Percentiles rank a stretch among this genome's conserved stretches.
Conservation (phyloP, 768 basidiomycete species). For the Pisolithus orientalis region DNA sequence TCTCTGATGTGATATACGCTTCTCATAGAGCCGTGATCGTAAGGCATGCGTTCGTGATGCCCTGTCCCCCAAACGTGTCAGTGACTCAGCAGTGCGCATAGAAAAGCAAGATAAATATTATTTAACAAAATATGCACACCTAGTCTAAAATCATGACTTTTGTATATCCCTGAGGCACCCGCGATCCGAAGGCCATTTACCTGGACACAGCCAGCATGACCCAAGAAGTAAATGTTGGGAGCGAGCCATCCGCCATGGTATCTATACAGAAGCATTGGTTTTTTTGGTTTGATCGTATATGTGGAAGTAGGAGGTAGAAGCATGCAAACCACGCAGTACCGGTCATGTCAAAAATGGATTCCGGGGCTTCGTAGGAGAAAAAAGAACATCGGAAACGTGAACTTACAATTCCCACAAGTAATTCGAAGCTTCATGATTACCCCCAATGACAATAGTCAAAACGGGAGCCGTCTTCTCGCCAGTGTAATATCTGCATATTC, state of each 20-base stretch:
- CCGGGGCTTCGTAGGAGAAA: too few species aligned
- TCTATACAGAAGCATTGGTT: constrained; percentile 32
- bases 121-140: constrained; percentile 35
- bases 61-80: constrained; percentile 35
- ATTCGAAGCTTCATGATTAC: constrained; percentile 96
- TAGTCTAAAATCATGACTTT: constrained; percentile 60
- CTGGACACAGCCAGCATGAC: constrained; percentile 81
- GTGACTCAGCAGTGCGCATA: not conserved
- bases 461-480: constrained; percentile 78
- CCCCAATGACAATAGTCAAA: constrained; percentile 91
- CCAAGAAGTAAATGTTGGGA: constrained; percentile 94
- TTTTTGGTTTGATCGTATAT: not conserved
- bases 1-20: constrained; percentile 91
- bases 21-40: constrained; percentile 60
- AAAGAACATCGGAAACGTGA: too few species aligned
- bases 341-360: too few species aligned
- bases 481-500: constrained; percentile 68
- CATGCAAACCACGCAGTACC: too few species aligned
- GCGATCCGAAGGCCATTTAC: constrained; percentile 86
- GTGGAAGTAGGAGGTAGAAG: too few species aligned
- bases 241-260: constrained; percentile 98
- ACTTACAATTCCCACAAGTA: constrained; percentile 94
- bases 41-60: constrained; percentile 78
- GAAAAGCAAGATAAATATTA: not conserved
- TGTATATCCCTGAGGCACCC: constrained; percentile 92